A percentile compares a stretch with the other conserved stretches of the same genome.
Evolutionary conservation across 2,329 filamentous ascomycete genomes (phyloP).

Genomic region (Aspergillus sp.): DNA sequence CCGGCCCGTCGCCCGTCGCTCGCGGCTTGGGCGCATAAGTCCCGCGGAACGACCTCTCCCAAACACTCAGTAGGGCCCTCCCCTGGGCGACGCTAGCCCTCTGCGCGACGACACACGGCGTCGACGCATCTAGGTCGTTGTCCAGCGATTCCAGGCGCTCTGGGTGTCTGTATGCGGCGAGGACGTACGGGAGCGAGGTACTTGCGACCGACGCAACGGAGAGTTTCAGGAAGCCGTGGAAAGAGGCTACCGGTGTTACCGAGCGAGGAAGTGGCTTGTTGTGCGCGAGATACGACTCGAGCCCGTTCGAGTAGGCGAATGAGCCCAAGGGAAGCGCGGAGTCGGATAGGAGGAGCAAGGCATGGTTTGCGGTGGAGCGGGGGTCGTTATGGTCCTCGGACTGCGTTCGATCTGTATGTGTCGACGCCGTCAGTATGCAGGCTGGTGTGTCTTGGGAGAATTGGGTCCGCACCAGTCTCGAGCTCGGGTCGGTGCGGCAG

Average conservation of each 20-base stretch:
- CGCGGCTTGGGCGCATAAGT: slow-evolving; percentile 17
- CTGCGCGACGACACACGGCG: slow-evolving; percentile 53
- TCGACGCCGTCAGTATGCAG: too few relatives aligned
- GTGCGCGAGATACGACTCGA: slow-evolving; percentile 57
- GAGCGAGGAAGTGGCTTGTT: slow-evolving; percentile 30
- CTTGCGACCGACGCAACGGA: slow-evolving; percentile 50
- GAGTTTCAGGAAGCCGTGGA: slow-evolving; percentile 48
- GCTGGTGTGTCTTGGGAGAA: too few relatives aligned
- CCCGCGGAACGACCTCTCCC: slow-evolving; percentile 46
- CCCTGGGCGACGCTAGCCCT: slow-evolving; percentile 54
- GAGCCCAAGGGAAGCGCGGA: slow-evolving; percentile 56
- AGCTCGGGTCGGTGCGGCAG: too few relatives aligned
- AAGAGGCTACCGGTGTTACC: slow-evolving; percentile 31
- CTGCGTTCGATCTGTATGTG: too few relatives aligned
- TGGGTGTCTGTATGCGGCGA: slow-evolving; percentile 46
- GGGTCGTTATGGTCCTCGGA: slow-evolving; percentile 3
- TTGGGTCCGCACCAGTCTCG: too few relatives aligned
- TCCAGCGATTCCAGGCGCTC: slow-evolving; percentile 44
- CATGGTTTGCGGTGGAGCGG: slow-evolving; percentile 33
- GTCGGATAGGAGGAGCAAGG: slow-evolving; percentile 53
- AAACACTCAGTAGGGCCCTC: slow-evolving; percentile 49
- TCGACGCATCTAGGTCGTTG: slow-evolving; percentile 55
- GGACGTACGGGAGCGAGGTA: slow-evolving; percentile 52
- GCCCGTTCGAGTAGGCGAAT: slow-evolving; percentile 55
- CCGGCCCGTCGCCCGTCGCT: slow-evolving; percentile 8